phyloP scores from a whole-genome alignment of 2,329 filamentous ascomycete species.

The Penicillium sp. region DNA sequence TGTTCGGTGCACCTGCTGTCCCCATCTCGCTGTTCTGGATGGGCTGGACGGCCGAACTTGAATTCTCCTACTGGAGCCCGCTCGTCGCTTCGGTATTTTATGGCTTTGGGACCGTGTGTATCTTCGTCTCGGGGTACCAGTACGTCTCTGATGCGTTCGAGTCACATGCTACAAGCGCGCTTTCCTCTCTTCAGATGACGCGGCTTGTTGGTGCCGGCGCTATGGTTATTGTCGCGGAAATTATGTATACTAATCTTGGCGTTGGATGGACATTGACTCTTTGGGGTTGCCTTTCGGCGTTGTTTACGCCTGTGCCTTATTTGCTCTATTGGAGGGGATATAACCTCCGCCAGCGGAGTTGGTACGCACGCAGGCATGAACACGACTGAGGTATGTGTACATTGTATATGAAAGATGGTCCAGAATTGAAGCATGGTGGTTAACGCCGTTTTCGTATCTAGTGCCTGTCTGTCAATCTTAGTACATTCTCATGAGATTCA shows the following conservation, averaged over 20 bases:
- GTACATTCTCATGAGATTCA: background rate
- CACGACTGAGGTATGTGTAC: background rate
- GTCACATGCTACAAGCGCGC: slow-evolving; percentile 47
- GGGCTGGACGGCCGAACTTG: slow-evolving; percentile 50
- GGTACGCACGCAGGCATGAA: slow-evolving; percentile 5
- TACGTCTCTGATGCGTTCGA: slow-evolving; percentile 59
- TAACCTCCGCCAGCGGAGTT: slow-evolving; percentile 14
- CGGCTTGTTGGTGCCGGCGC: slow-evolving; percentile 39
- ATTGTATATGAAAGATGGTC: background rate
- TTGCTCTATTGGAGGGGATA: slow-evolving; percentile 34
- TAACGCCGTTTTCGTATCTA: background rate
- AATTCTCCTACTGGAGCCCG: slow-evolving; percentile 50
- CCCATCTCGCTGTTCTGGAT: slow-evolving; percentile 58
- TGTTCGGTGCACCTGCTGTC: slow-evolving; percentile 50
- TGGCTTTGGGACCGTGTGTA: slow-evolving; percentile 48
- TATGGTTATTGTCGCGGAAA: slow-evolving; percentile 31
- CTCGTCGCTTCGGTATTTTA: slow-evolving; percentile 51
- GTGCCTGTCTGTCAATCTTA: background rate
- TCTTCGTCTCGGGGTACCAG: slow-evolving; percentile 52
- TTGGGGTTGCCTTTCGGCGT: slow-evolving; percentile 32
- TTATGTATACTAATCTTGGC: slow-evolving; percentile 41
- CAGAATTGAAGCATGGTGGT: background rate
- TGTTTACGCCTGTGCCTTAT: slow-evolving; percentile 45
- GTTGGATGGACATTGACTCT: slow-evolving; percentile 41
- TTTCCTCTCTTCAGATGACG: slow-evolving; percentile 41